A percentile compares a stretch with the other conserved stretches of the same genome.
phyloP scores from a whole-genome alignment of 352 stramenopile genomes.

The Globisporangium paroecandrum region DNA sequence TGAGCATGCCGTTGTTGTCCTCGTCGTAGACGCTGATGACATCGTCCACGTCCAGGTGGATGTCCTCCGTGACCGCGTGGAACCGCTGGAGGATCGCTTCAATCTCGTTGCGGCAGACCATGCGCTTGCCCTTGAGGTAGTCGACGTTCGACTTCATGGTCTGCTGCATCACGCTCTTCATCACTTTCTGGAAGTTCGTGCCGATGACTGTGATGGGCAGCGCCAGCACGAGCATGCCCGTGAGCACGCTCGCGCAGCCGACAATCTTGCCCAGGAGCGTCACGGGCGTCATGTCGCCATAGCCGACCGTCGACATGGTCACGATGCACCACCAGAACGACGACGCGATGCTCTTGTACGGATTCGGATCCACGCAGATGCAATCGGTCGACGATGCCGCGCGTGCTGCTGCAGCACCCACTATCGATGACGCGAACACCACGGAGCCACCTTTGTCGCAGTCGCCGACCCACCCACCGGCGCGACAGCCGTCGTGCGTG shows the following conservation, averaged over 20 bases:
- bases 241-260: conserved; percentile 66
- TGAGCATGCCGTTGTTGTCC: conserved; percentile 71
- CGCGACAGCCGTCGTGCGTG: conserved; percentile 58
- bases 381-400: conserved; percentile 22
- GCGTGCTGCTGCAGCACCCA: conserved; percentile 25
- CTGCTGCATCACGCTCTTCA: conserved; percentile 75
- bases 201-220: conserved; percentile 90
- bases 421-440: conserved; percentile 18
- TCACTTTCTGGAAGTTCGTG: conserved; percentile 83
- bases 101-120: conserved; percentile 72
- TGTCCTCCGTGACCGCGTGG: conserved; percentile 68
- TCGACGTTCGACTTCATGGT: conserved; percentile 81
- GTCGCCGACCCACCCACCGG: conserved; percentile 52
- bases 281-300: conserved; percentile 84
- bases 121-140: conserved; percentile 66
- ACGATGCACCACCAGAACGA: conserved; percentile 90
- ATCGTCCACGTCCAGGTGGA: conserved; percentile 73
- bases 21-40: conserved; percentile 80
- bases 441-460: conserved; percentile 19
- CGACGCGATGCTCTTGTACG: conserved; percentile 74
- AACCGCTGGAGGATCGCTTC: conserved; percentile 67
- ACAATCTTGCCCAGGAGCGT: conserved; percentile 71
- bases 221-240: conserved; percentile 84
- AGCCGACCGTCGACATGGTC: conserved; percentile 90
- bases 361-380: conserved; percentile 71